Percentiles rank a stretch among this genome's conserved stretches.
Conservation (phyloP, 345 rosid genomes). For the Camelina hispida region DNA sequence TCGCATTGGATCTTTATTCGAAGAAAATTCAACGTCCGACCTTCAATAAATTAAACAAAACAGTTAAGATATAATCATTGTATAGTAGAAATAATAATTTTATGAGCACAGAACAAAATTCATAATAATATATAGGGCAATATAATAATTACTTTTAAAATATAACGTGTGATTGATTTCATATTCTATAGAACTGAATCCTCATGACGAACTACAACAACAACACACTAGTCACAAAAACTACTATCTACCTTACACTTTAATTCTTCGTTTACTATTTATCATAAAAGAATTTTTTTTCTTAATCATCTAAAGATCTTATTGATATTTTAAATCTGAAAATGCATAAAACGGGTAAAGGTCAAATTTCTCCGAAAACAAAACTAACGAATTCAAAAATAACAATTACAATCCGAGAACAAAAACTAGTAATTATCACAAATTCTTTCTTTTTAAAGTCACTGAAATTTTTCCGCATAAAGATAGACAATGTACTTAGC, state of each 20-base stretch:
- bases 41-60: not conserved
- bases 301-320: no score
- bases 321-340: no score
- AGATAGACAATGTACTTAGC: not conserved
- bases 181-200: not conserved
- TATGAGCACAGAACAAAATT: not conserved
- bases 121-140: not conserved
- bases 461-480: not conserved
- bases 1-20: constrained; percentile 1
- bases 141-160: not conserved
- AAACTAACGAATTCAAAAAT: no score
- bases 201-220: not conserved
- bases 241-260: not conserved
- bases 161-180: not conserved
- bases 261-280: no score
- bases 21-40: constrained; percentile 18
- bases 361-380: no score
- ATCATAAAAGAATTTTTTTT: no score
- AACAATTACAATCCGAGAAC: no score
- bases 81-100: not conserved
- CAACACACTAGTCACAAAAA: not conserved
- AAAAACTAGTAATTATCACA: no score
- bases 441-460: no score
- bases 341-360: no score
- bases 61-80: not conserved